Evolutionary conservation across 1,139 yeast genomes (phyloP), one percentile per base, ranked within the genome.

Genomic region (Scheffersomyces parashehatae): DNA sequence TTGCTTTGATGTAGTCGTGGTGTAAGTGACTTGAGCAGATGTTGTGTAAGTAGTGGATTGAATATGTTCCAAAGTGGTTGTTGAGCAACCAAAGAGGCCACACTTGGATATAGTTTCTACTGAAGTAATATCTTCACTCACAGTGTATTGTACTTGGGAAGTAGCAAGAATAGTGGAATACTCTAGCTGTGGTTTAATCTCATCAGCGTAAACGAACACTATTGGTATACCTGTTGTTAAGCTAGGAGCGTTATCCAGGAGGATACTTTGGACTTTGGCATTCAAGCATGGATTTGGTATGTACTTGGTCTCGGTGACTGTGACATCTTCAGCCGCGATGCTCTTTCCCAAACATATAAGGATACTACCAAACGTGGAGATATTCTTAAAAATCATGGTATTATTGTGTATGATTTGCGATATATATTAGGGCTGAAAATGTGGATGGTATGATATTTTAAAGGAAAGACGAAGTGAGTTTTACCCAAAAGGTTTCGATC

Each of bases 301-400:
- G 45, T 62, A 62, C 43, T 64, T 64, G 4, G 74, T 67, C 16
- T 60, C 54, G 3, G 73, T 68, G 40, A 63, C 52, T 3, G 70
- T 63, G 35, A 54, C 50, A 11, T 54, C 53, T 35, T 53, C 53
- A 24, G 56, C 60, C 12, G 55, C 55, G 10, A 40, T 34, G 5
- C 47, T 41, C 28, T 33, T 35, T 16, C 45, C 39, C 37, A 49
- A 32, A 5, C 52, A 46, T 29, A 48, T 39, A 11, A 45, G 40
- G 29, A 51, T 37, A 14, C 53, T 49, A 50, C 48, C 51, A 30
- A 46, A 46, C 13, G 47, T 41, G 15, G 52, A 39, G 24, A 47
- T 26, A 6, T 52, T 46, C 34, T 45, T 51, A 47, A 52, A 52
- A 7, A 51, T 37, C 56, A 52, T 52, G 28, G 13, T 20, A 20